Evolutionary conservation across 352 stramenopile species (phyloP).

Genomic region (Phytopythium oedochilum): DNA sequence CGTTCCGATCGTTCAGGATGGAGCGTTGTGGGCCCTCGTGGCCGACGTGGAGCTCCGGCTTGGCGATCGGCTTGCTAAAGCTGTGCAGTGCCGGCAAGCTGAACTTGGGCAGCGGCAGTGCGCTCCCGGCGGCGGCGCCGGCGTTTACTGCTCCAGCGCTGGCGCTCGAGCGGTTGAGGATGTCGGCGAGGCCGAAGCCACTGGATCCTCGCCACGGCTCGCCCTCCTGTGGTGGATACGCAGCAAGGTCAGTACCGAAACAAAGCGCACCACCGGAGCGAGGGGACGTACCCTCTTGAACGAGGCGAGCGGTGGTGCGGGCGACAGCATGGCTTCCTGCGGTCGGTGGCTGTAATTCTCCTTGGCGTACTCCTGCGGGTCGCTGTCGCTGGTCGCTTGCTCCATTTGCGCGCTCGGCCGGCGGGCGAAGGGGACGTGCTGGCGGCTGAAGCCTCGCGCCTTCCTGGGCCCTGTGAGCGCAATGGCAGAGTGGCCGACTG

Average conservation of each 20-base stretch:
- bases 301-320: slow-evolving; percentile 8
- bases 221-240: slow-evolving; percentile 33
- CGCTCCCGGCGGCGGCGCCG: slow-evolving; percentile 1
- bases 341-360: slow-evolving; percentile 22
- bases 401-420: background rate
- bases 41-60: slow-evolving; percentile 31
- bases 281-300: slow-evolving; percentile 37
- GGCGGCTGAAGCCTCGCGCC: too few species aligned
- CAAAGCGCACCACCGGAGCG: too few species aligned
- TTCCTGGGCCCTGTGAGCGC: background rate
- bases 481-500: background rate
- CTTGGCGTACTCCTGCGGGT: slow-evolving; percentile 12
- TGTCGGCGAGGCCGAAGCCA: slow-evolving; percentile 75
- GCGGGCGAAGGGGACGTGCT: background rate
- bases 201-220: slow-evolving; percentile 64
- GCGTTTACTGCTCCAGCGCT: slow-evolving; percentile 1
- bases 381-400: background rate
- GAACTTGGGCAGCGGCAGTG: slow-evolving; percentile 44
- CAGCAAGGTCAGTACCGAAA: slow-evolving; percentile 15
- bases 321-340: slow-evolving; percentile 3
- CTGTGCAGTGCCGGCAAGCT: slow-evolving; percentile 74
- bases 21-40: slow-evolving; percentile 19
- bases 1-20: slow-evolving; percentile 26
- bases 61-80: slow-evolving; percentile 60
- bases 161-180: slow-evolving; percentile 52